Base-by-base conservation (phyloP, 1,284 basidiomycete genomes). In the Puccinia hordei region DNA sequence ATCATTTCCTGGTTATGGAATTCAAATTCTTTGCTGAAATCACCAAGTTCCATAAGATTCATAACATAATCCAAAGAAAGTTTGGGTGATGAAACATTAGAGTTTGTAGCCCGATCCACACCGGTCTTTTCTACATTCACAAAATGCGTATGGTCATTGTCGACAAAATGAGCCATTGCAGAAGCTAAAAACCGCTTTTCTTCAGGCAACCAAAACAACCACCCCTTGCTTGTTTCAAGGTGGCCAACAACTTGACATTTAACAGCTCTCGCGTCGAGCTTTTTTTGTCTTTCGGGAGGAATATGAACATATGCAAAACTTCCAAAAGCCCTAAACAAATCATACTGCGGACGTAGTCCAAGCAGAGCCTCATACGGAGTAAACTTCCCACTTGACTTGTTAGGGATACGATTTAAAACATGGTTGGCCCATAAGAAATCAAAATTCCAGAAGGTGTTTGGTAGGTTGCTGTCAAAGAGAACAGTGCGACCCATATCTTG, bases 311-410 rank as follows among this genome's bases (percentile, higher is more conserved):
- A 78, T 0, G 13, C 75, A 27, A 30, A 24, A 15, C 22, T 30
- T 2, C 76, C 66, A 59, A 71, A 79, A 1, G 33, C 19, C 5
- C 68, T 0, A n/a, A 79, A 59, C 0, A 27, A 3, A 6, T 79
- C 55, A 33, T 13, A 27, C 5, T 61, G 22, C n/a, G 76, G 65
- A 22, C 72, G 71, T 3, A 24, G 35, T 0, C n/a, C 15, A 8
- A 79, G n/a, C 6, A 72, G 22, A 15, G 38, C n/a, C 30, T 79
- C 76, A 30, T 27, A 24, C 10, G 76, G 65, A 15, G 55, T 79
- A 2, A 24, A 5, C 2, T 57, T 22, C 0, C 65, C 35, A 12
- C 63, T 71, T 15, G 27, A 8, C 24, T 53, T 27, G 35, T 79
- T 79, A 4, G 66, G 76, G 12, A 63, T 22, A 15, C 27, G 46